phyloP scores from a whole-genome alignment of 768 basidiomycete genomes.

The Tremella fuciformis region DNA sequence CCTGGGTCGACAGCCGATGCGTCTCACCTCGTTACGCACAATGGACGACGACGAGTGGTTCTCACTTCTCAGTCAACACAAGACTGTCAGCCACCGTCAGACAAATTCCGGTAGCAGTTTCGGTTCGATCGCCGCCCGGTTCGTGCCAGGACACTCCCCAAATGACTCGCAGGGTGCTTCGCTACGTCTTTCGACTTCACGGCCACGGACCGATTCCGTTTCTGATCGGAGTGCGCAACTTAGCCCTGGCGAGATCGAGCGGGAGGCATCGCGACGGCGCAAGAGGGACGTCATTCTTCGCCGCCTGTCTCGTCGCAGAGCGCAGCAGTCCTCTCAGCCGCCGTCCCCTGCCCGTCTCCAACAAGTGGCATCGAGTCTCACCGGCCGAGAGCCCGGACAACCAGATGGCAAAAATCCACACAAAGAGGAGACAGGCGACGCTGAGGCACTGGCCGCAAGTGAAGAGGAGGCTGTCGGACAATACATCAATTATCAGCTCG shows the following conservation, averaged over 20 bases:
- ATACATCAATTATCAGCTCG: constrained; percentile 50
- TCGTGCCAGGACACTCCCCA: no score
- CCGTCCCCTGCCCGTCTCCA: no score
- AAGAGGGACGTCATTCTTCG: constrained; percentile 16
- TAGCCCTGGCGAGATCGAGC: neutral
- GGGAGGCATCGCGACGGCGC: constrained; percentile 14
- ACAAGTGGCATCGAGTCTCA: no score
- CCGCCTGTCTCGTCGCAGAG: constrained; percentile 1
- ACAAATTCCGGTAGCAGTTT: constrained; percentile 1
- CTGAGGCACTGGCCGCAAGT: constrained; percentile 1
- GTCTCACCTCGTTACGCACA: constrained; percentile 43
- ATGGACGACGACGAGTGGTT: constrained; percentile 52
- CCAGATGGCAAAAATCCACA: no score
- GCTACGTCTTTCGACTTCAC: no score
- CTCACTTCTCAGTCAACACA: constrained; percentile 22
- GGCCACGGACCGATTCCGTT: no score
- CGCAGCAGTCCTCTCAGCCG: no score
- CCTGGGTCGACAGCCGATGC: constrained; percentile 47
- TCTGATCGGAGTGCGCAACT: neutral
- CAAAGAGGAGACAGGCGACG: neutral
- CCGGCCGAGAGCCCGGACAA: neutral
- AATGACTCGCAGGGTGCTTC: no score
- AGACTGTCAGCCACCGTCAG: neutral
- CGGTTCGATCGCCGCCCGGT: neutral
- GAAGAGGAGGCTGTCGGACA: constrained; percentile 40